phyloP scores from a whole-genome alignment of 768 basidiomycete species.

The Trametes cubensis region DNA sequence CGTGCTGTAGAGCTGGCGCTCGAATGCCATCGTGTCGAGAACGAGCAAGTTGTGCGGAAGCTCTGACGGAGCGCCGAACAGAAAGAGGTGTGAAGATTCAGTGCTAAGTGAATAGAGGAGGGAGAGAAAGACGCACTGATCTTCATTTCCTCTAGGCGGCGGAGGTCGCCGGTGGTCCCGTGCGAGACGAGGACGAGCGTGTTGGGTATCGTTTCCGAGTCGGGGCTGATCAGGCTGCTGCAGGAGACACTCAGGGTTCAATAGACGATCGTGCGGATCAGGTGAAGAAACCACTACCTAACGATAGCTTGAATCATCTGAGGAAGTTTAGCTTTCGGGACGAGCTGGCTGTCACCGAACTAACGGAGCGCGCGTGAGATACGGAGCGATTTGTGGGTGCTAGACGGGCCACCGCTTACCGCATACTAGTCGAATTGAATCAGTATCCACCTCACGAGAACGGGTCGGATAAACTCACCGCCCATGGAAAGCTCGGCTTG shows the following conservation, averaged over 20 bases:
- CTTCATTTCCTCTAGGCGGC: constrained; percentile 74
- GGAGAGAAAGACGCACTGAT: constrained; percentile 57
- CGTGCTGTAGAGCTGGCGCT: constrained; percentile 59
- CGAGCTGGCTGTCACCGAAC: constrained; percentile 80
- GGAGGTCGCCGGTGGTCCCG: constrained; percentile 55
- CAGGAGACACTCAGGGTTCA: constrained; percentile 4
- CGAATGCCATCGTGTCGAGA: constrained; percentile 66
- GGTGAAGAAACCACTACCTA: constrained; percentile 46
- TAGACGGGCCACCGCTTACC: constrained; percentile 44
- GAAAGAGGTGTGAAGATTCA: constrained; percentile 30
- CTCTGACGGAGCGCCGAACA: constrained; percentile 43
- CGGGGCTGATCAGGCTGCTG: constrained; percentile 76
- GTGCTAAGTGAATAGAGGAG: constrained; percentile 30
- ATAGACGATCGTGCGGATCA: neutral
- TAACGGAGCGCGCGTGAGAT: constrained; percentile 32
- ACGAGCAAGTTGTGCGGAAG: constrained; percentile 73
- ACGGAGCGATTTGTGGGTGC: constrained; percentile 9
- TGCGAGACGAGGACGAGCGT: constrained; percentile 74
- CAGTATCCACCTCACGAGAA: constrained; percentile 4
- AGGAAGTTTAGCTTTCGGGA: constrained; percentile 67
- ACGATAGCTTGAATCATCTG: constrained; percentile 73
- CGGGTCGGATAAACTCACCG: constrained; percentile 48
- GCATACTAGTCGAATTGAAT: constrained; percentile 51
- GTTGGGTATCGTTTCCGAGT: constrained; percentile 73
- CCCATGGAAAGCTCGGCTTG: constrained; percentile 69